Evolutionary conservation across 1,284 basidiomycete genomes (phyloP).

Genomic region (Anthracocystis panici-leucophaei): DNA sequence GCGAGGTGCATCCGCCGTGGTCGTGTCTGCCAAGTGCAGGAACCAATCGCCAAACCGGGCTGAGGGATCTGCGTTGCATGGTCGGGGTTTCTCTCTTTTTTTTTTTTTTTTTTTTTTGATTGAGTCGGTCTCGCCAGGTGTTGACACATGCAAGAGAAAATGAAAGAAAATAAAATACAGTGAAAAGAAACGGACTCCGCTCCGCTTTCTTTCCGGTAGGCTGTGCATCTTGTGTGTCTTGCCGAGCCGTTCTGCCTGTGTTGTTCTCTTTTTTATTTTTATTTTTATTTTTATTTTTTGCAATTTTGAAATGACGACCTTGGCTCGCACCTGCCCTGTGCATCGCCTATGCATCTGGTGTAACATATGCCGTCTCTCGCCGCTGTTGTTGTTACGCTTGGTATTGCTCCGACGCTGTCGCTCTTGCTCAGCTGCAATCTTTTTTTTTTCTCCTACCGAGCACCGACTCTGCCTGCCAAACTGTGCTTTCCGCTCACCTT

Average conservation of each 20-base stretch:
- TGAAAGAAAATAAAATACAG: too few relatives aligned
- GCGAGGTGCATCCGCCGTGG: too few relatives aligned
- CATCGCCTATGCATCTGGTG: background rate
- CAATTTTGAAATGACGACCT: background rate
- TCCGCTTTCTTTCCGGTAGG: too few relatives aligned
- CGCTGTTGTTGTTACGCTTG: background rate
- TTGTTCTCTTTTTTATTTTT: too few relatives aligned
- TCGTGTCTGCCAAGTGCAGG: background rate
- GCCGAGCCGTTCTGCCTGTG: background rate
- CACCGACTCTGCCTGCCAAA: constrained; percentile 6
- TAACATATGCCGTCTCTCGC: constrained; percentile 4
- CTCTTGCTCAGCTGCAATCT: background rate
- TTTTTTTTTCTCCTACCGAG: constrained; percentile 21
- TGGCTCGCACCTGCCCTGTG: background rate
- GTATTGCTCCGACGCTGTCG: background rate
- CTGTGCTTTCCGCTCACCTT: constrained; percentile 1
- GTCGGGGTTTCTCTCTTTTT: background rate
- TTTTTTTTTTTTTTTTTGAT: background rate
- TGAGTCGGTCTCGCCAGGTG: background rate
- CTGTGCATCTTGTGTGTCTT: background rate
- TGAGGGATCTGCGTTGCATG: constrained; percentile 2
- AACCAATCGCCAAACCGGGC: background rate
- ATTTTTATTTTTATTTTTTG: too few relatives aligned
- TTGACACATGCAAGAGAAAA: background rate
- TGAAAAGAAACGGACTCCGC: too few relatives aligned